Evolutionary conservation across 1,284 basidiomycete genomes (phyloP), one percentile per base, ranked within the genome.

Genomic region (Tilletia setariae): DNA sequence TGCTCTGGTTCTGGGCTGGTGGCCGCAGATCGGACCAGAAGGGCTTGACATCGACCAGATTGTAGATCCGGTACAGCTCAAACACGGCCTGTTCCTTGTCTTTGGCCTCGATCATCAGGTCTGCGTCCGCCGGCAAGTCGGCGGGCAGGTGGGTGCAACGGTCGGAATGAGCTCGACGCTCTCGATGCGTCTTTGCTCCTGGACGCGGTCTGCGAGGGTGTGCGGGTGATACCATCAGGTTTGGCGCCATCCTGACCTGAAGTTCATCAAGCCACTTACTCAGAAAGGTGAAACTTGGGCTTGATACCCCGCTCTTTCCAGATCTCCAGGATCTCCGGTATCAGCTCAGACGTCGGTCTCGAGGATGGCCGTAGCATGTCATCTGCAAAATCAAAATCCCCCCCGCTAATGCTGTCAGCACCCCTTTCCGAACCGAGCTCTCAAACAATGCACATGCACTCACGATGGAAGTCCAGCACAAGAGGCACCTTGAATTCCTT

Each of bases 31-130:
- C 89, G 74, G 89, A 23, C 53, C 53, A 59, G 53, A 59, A 59
- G 8, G 53, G 85, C 23, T 86, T 86, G 32, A 92, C 90, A 13
- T 88, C 86, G 64, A 88, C 84, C 7, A 94, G 82, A 56, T 84
- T 85, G 78, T 95, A 94, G 59, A 91, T 89, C 71, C 92, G 84
- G 79, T 91, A 89, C 47, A 95, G 81, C 73, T 94, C 88, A 67
- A 96, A 86, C 7, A 96, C 93, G 7, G 92, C 93, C 81, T 95
- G 93, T 83, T 95, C 93, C 84, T 94, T 93, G 82, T 92, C 91
- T 82, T 93, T 92, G 8, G 90, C 90, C 85, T 96, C 93, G 71
- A 96, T 92, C 93, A 95, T 95, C 72, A 95, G 81, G 83, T 95
- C 92, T 67, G 78, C 68, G 46, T 83, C 76, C 0, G 77, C 76